Evolutionary conservation across 2,329 filamentous ascomycete species (phyloP), one percentile per base, ranked within the genome.

Genomic region (Aureobasidium sp.): DNA sequence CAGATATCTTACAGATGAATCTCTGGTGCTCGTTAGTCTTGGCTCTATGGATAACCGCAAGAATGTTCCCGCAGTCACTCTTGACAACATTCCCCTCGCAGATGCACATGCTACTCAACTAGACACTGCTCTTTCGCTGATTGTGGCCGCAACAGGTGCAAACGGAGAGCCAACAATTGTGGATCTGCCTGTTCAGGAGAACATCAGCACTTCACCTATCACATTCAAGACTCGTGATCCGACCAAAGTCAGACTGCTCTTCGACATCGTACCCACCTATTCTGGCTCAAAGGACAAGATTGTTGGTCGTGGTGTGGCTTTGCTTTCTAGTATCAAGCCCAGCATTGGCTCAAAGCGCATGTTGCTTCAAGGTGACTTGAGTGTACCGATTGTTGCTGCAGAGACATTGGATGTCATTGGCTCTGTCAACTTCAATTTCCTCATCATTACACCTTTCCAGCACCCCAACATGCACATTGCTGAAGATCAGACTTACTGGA

Each of bases 181-280:
- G 67, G 94, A 99, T 73, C 80, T 99, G 10, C 94, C 94, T 0
- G 88, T 97, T 0, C 91, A 97, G 67, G 93, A 97, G 59, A 95
- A 93, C 67, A 90, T 97, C 66, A 88, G 89, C 39, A 97, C 94
- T 0, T 93, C 97, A 68, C 94, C 94, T 0, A 90, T 99, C 48
- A 86, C 91, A 0, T 99, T 99, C 75, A 90, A 86, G 62, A 87
- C 93, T 0, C 81, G 76, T 1, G 90, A 97, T 70, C 81, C 86
- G 0, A 81, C 83, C 32, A 90, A 91, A 69, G 92, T 97, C 63
- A 95, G 93, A 72, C 78, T 99, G 10, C 79, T 95, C 58, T 99
- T 99, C 68, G 94, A 99, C 69, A 90, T 99, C 66, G 86, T 97
- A 1, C 94, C 93, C 1, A 99, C 94, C 0, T 97, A 97, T 75